Conservation (phyloP, 495 filamentous ascomycete genomes). For the Aspergillus cristatus region DNA sequence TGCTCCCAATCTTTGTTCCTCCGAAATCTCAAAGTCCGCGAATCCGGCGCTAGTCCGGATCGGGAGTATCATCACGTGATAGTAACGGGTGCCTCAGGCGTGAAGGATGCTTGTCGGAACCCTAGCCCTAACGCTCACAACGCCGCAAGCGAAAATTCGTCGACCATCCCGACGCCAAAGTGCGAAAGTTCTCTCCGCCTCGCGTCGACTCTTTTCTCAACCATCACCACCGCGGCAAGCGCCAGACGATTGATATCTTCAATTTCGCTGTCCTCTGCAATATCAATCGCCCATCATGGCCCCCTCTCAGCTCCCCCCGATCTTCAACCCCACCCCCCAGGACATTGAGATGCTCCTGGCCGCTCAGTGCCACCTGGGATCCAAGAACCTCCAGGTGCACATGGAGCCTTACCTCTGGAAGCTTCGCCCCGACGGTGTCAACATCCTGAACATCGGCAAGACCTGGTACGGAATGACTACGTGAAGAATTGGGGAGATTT, state of each 20-base stretch:
- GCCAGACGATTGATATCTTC: constrained; percentile 46
- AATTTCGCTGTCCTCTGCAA: constrained; percentile 34
- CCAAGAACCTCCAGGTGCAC: constrained; percentile 97
- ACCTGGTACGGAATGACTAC: too few relatives aligned
- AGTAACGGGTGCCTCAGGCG: background rate
- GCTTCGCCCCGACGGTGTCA: constrained; percentile 94
- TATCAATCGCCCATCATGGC: constrained; percentile 75
- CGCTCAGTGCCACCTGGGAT: constrained; percentile 92
- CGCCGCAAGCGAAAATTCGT: constrained; percentile 34
- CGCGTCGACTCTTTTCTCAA: constrained; percentile 28
- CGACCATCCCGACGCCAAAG: constrained; percentile 16
- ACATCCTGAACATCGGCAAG: constrained; percentile 99
- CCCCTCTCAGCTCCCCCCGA: constrained; percentile 78
- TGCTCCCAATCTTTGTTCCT: constrained; percentile 1
- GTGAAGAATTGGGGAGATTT: constrained; percentile 14
- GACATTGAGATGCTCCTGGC: constrained; percentile 99
- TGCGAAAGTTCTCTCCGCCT: constrained; percentile 19
- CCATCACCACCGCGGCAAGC: constrained; percentile 37
- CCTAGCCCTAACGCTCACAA: constrained; percentile 37
- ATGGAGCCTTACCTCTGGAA: constrained; percentile 99
- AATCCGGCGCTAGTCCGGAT: constrained; percentile 19
- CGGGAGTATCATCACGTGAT: constrained; percentile 3
- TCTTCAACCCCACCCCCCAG: constrained; percentile 75
- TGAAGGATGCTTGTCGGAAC: constrained; percentile 5
- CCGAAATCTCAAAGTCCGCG: constrained; percentile 25